Evolutionary conservation across 2,329 filamentous ascomycete genomes (phyloP).

Genomic region (Cryphonectria nitschkei): DNA sequence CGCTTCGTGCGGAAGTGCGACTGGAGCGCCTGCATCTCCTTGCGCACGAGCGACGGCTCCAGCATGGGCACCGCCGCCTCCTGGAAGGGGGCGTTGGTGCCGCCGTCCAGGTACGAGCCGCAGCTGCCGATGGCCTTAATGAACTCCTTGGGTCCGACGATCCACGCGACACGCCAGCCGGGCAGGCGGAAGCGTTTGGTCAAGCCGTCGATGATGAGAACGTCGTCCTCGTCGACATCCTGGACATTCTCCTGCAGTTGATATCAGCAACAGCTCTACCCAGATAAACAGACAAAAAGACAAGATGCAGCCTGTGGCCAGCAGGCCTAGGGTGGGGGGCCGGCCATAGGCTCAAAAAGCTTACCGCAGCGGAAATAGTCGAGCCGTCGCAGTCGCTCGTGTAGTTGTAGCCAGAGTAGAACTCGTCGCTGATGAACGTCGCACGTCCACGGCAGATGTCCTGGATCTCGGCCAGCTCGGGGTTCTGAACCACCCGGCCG

Average conservation of each 20-base stretch:
- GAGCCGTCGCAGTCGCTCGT: conserved; percentile 87
- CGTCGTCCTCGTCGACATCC: conserved; percentile 87
- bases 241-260: conserved; percentile 70
- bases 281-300: not conserved
- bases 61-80: conserved; percentile 92
- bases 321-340: not conserved
- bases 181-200: conserved; percentile 97
- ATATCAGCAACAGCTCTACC: not conserved
- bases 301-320: not conserved
- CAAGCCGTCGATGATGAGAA: conserved; percentile 91
- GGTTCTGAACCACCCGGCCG: conserved; percentile 81
- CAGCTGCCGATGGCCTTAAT: conserved; percentile 91
- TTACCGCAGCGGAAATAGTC: conserved; percentile 77
- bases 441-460: conserved; percentile 89
- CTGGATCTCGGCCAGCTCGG: conserved; percentile 87
- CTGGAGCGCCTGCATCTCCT: conserved; percentile 89
- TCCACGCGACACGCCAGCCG: conserved; percentile 96
- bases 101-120: conserved; percentile 92
- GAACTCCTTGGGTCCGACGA: conserved; percentile 94
- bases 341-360: not conserved
- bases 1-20: conserved; percentile 88
- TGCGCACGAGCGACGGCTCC: conserved; percentile 77
- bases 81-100: conserved; percentile 90
- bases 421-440: conserved; percentile 94
- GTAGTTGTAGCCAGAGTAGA: conserved; percentile 97